phyloP scores from a whole-genome alignment of 2,329 filamentous ascomycete genomes.

The Amphichorda felina region DNA sequence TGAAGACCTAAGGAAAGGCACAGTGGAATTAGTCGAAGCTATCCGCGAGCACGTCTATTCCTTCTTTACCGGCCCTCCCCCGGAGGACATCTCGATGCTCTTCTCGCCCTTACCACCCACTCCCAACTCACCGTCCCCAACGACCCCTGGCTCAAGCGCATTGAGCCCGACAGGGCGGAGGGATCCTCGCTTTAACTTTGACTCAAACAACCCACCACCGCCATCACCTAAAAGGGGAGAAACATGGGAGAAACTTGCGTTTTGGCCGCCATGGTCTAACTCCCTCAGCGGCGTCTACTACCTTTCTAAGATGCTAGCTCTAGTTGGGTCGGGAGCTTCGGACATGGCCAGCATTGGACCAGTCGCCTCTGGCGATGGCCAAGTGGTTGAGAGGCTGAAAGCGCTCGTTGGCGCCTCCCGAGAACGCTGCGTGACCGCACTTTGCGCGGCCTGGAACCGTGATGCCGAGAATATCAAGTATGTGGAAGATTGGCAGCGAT shows the following conservation, averaged over 20 bases:
- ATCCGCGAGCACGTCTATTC: slow-evolving; percentile 67
- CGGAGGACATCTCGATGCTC: slow-evolving; percentile 80
- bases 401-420: slow-evolving; percentile 64
- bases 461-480: slow-evolving; percentile 89
- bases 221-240: slow-evolving; percentile 71
- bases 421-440: slow-evolving; percentile 74
- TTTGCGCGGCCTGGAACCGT: slow-evolving; percentile 84
- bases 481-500: slow-evolving; percentile 86
- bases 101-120: slow-evolving; percentile 69
- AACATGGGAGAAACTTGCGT: slow-evolving; percentile 85
- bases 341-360: slow-evolving; percentile 71
- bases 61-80: slow-evolving; percentile 80
- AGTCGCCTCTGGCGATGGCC: slow-evolving; percentile 39
- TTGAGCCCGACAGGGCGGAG: slow-evolving; percentile 45
- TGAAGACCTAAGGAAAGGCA: slow-evolving; percentile 61
- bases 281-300: slow-evolving; percentile 88
- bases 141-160: slow-evolving; percentile 15
- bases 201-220: slow-evolving; percentile 63
- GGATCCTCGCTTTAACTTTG: slow-evolving; percentile 69
- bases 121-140: slow-evolving; percentile 35
- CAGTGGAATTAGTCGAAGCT: slow-evolving; percentile 70
- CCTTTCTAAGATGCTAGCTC: slow-evolving; percentile 65
- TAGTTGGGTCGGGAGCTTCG: slow-evolving; percentile 77
- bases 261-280: slow-evolving; percentile 91
- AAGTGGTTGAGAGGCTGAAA: slow-evolving; percentile 60